Percentiles rank a stretch among this genome's conserved stretches.
Evolutionary conservation across 345 rosid species (phyloP).

Genomic region (Gossypium raimondii): DNA sequence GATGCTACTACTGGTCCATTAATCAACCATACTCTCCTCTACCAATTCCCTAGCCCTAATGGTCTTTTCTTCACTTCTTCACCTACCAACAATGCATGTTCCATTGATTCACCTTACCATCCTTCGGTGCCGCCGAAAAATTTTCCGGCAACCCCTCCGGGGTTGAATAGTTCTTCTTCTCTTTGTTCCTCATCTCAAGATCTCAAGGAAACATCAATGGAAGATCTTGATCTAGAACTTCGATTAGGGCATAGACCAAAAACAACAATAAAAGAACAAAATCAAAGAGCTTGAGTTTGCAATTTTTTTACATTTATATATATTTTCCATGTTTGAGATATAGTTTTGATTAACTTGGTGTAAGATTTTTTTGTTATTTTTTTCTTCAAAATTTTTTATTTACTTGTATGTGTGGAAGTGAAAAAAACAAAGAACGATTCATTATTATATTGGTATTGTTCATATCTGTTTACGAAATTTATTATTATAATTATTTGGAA

Average conservation of each 20-base stretch:
- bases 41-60: conserved; percentile 66
- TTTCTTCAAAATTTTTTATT: conserved; percentile 5
- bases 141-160: conserved; percentile 14
- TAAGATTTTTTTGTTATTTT: conserved; percentile 15
- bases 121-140: conserved; percentile 19
- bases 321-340: background rate
- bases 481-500: background rate
- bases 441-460: background rate
- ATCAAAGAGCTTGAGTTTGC: conserved; percentile 20
- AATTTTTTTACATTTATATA: conserved; percentile 10
- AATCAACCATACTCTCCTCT: conserved; percentile 30
- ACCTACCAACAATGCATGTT: conserved; percentile 17
- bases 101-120: conserved; percentile 31
- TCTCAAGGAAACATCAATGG: conserved; percentile 31
- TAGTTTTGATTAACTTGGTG: conserved; percentile 15
- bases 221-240: conserved; percentile 88
- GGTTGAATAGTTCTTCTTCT: conserved; percentile 22
- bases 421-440: conserved; percentile 6
- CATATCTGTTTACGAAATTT: background rate
- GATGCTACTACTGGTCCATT: background rate
- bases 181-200: conserved; percentile 20
- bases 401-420: background rate
- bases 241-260: conserved; percentile 57
- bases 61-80: conserved; percentile 28
- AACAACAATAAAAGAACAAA: conserved; percentile 7